A percentile compares a stretch with the other conserved stretches of the same genome.
These are phyloP conservation scores for Xerocomus potaroensis DNA, from an alignment of 768 basidiomycete genomes.

Conservation along the genomic window DNA sequence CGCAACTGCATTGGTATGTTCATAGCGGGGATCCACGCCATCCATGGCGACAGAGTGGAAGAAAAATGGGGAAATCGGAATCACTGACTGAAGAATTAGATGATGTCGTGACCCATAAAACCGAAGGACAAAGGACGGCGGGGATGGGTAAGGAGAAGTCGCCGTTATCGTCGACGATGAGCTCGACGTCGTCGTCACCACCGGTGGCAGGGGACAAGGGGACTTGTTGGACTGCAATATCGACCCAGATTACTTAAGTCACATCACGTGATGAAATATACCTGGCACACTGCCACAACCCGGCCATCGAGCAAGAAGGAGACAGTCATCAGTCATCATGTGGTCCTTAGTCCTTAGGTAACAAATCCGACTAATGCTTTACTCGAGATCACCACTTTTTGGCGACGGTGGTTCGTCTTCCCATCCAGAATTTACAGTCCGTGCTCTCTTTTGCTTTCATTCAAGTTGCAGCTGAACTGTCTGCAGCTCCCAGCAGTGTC, in stretches of 20 bases:
- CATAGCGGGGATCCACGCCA: conserved; percentile 20
- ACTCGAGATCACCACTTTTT: conserved; percentile 5
- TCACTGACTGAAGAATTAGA: conserved; percentile 12
- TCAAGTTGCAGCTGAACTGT: background rate
- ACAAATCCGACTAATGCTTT: background rate
- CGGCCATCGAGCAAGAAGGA: too few relatives aligned
- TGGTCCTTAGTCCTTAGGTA: too few relatives aligned
- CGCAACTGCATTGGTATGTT: conserved; percentile 53
- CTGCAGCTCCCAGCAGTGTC: conserved; percentile 52
- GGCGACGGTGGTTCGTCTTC: background rate
- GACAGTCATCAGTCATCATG: background rate
- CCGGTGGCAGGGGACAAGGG: conserved; percentile 37
- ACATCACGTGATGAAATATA: conserved; percentile 22
- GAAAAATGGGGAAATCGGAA: conserved; percentile 22
- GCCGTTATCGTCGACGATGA: conserved; percentile 30
- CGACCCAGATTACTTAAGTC: conserved; percentile 31
- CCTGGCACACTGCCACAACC: conserved; percentile 12
- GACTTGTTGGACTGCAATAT: conserved; percentile 31
- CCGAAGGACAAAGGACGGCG: background rate
- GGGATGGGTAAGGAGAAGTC: background rate
- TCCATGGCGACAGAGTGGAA: conserved; percentile 27
- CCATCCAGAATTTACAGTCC: conserved; percentile 31
- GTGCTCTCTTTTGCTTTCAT: background rate
- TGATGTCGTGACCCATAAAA: conserved; percentile 16
- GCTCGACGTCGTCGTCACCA: conserved; percentile 27